Base-by-base conservation (phyloP, 345 rosid genomes). In the Lepidium sativum region DNA sequence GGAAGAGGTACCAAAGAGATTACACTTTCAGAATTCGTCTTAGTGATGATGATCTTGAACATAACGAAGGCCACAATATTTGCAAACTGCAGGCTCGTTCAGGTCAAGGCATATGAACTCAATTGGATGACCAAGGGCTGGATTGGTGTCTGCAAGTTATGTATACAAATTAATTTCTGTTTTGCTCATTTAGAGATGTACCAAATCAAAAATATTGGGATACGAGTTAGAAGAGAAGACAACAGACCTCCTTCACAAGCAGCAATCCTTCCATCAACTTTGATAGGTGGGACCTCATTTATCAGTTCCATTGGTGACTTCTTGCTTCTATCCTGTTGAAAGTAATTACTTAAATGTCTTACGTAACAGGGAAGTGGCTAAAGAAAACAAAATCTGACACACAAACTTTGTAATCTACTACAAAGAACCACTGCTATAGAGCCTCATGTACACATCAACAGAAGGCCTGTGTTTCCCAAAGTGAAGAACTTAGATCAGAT, bases 291-390 rank as follows among this genome's bases (percentile, higher is more conserved):
- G 71, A 94, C 95, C 79, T 94, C 99, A 67, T 83, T 86, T 71
- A 94, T 94, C 80, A 94, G 75, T 70, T 94, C 99, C 99, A 94
- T 90, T 35, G 99, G 99, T 66, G 97, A 90, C 79, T 94, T 94
- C 79, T 90, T 90, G 79, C 79, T 82, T 51, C 83, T 65, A 67
- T 90, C 99, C 99, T 88, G 72, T 53, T 17, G 51, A 68, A 9
- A 43, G n/a, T 64, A 4, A 34, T 50, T 16, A 12, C 20, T 25
- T 10, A 33, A 6, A 13, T 10, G 1, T 4, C 14, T 65, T 42
- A 65, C 3, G 13, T 8, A 57, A n/a, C 16, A 56, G 5, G 14
- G 10, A 39, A 13, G 21, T 54, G 37, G 38, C 40, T 25, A 10
- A 10, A 9, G 23, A 25, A 31, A 10, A 42, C 8, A 44, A 3